Conservation (phyloP, 148 eudicot genomes). For the Chenopodium formosanum region DNA sequence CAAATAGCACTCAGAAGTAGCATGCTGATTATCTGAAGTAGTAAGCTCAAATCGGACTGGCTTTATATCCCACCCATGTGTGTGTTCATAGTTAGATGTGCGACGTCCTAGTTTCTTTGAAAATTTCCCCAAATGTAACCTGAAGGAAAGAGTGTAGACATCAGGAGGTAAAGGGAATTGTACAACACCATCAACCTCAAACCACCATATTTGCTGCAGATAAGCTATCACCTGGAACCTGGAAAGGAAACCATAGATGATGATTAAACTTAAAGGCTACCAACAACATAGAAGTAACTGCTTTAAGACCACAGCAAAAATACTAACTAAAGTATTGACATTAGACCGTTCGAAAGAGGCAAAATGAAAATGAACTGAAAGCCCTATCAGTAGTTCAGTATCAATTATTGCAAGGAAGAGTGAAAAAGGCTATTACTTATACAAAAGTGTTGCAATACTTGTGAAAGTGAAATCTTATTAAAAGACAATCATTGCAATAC, state of each 20-base stretch:
- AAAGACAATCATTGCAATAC: too few relatives aligned
- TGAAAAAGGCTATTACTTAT: neutral
- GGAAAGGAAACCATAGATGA: conserved; percentile 10
- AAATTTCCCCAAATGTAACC: conserved; percentile 83
- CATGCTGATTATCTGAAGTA: conserved; percentile 83
- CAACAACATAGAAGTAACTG: neutral
- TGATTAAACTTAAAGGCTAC: neutral
- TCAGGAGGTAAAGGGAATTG: conserved; percentile 79
- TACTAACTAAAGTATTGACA: neutral
- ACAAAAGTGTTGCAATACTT: too few relatives aligned
- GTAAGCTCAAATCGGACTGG: conserved; percentile 81
- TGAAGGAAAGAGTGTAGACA: conserved; percentile 62
- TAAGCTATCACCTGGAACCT: conserved; percentile 84
- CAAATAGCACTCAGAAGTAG: conserved; percentile 57
- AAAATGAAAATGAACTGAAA: neutral
- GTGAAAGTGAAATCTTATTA: too few relatives aligned
- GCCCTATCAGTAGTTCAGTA: neutral
- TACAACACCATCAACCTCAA: conserved; percentile 77
- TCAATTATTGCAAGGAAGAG: neutral
- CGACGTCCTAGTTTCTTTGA: conserved; percentile 85
- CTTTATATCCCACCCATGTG: conserved; percentile 94
- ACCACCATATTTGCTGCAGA: conserved; percentile 99
- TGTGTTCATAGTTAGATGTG: conserved; percentile 71
- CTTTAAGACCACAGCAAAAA: neutral
- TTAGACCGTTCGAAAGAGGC: neutral